Percentiles rank a stretch among this genome's conserved stretches.
Evolutionary conservation across 345 rosid species (phyloP).

Genomic region (Iberis pinnata): DNA sequence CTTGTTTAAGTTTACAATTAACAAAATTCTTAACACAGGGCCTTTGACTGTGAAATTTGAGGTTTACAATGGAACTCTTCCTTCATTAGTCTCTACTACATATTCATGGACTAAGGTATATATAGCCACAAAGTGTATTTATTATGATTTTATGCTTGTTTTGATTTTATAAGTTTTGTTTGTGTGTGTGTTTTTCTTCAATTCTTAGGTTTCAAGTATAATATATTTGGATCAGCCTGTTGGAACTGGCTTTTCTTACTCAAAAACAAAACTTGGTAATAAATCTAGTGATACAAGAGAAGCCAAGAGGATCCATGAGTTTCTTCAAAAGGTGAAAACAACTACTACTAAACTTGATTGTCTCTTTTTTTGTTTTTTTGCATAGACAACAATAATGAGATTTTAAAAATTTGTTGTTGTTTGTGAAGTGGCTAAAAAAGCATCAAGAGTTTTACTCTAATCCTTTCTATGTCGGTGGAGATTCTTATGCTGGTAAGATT

Average conservation of each 20-base stretch:
- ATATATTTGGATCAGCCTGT: conserved; percentile 69
- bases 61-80: conserved; percentile 60
- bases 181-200: conserved; percentile 25
- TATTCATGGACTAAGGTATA: conserved; percentile 70
- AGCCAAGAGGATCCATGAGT: conserved; percentile 37
- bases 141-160: conserved; percentile 22
- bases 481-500: conserved; percentile 54
- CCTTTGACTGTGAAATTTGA: conserved; percentile 41
- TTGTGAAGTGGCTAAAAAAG: conserved; percentile 51
- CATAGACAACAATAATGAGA: no score
- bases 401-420: background rate
- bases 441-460: conserved; percentile 51
- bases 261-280: conserved; percentile 30
- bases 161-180: background rate
- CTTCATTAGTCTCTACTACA: conserved; percentile 47
- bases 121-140: no score
- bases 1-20: background rate
- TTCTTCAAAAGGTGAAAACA: conserved; percentile 41
- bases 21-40: conserved; percentile 38
- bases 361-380: conserved; percentile 23
- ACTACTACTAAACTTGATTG: background rate
- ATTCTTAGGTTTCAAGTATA: conserved; percentile 51
- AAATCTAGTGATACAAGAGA: conserved; percentile 41
- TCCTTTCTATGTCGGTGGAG: conserved; percentile 52
- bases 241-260: conserved; percentile 73